Base-by-base conservation (phyloP, 139 green algal species). In the Micractinium sp. region DNA sequence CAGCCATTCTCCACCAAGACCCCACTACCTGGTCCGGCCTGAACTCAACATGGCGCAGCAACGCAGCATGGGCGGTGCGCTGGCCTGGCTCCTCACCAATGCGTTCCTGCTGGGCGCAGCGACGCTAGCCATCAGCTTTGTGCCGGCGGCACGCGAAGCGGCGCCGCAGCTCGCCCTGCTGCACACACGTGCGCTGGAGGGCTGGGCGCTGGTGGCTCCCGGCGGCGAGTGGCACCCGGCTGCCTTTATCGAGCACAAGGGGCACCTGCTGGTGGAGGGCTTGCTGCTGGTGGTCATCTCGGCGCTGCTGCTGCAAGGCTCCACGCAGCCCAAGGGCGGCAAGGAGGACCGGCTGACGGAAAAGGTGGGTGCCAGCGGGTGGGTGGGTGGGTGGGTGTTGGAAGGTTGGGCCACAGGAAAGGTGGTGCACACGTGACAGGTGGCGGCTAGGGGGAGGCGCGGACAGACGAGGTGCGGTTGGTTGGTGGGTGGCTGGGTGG, bases 161-260 rank as follows among this genome's bases (percentile, higher is more conserved):
- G 25, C 47, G 56, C 82, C 75, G 36, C 85, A 90, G 35, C 85
- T 91, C 69, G 60, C 27, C 18, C 56, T 56, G 12, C 27, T 89
- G 29, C 53, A 84, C 29, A 22, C 33, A 35, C 53, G 60, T 16
- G 67, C 31, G 63, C 25, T 73, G 20, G 92, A 97, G 35, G 94
- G 94, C 38, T 98, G 96, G 96, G 90, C 89, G 0, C 91, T 95
- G 18, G 79, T 98, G 3, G 91, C 92, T 0, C 96, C 96, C 0
- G 96, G 96, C n/a, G 96, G 96, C 47, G 87, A 90, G 83, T 92
- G 81, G 76, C 96, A 99, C 89, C 96, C 96, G 0, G 89, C 90
- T 0, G 92, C 92, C 73, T 97, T 99, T 85, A 88, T 98, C 20
- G 96, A 96, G 89, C 93, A 97, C 92, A 92, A 97, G 60, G 92